These are phyloP conservation scores for Bacidia rubella DNA, from an alignment of 495 filamentous ascomycete genomes.

Conservation along the genomic window DNA sequence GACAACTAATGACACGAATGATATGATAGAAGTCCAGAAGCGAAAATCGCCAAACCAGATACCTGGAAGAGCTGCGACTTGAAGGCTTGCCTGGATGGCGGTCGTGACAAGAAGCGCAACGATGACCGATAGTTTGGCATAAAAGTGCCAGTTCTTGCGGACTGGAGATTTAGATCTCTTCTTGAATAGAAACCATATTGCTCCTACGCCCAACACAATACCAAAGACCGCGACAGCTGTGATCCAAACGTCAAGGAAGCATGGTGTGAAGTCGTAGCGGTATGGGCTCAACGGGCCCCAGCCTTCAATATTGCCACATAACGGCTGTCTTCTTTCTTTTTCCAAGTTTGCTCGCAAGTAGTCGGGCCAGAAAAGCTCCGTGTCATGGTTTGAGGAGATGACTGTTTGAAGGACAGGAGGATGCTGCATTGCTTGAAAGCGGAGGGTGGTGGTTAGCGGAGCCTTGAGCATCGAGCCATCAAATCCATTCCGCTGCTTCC, in stretches of 20 bases:
- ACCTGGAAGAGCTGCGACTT: constrained; percentile 55
- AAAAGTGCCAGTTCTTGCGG: constrained; percentile 89
- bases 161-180: constrained; percentile 47
- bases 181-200: constrained; percentile 63
- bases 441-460: background rate
- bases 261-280: constrained; percentile 88
- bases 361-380: constrained; percentile 10
- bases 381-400: constrained; percentile 1
- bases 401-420: constrained; percentile 5
- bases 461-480: background rate
- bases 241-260: constrained; percentile 83
- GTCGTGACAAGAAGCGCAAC: constrained; percentile 53
- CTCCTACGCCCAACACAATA: constrained; percentile 57
- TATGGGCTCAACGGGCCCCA: constrained; percentile 84
- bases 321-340: constrained; percentile 36
- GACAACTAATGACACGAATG: constrained; percentile 62
- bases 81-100: constrained; percentile 58
- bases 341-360: constrained; percentile 13
- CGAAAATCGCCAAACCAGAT: constrained; percentile 74
- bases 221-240: constrained; percentile 63
- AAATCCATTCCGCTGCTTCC: background rate
- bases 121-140: constrained; percentile 75
- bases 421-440: constrained; percentile 9
- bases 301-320: constrained; percentile 80
- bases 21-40: constrained; percentile 76